Evolutionary conservation across 225 moss, liverwort and hornwort genomes (phyloP).

Genomic region (Rhytidiadelphus loreus): DNA sequence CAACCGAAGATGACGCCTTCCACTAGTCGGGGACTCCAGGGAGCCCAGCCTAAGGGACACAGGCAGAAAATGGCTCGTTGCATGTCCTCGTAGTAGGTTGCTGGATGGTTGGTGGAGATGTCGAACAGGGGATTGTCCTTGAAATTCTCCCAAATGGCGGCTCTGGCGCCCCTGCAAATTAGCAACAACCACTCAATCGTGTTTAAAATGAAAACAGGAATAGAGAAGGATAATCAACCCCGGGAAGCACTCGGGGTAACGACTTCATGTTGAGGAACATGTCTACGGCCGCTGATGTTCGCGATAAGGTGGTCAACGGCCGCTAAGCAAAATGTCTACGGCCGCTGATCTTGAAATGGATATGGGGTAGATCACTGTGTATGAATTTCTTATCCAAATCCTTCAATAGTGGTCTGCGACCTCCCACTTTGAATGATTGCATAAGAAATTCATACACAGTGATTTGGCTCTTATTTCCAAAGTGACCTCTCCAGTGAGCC

Average conservation of each 20-base stretch:
- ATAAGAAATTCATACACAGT: not conserved
- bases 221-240: not conserved
- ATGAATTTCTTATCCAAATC: not conserved
- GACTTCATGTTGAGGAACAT: not conserved
- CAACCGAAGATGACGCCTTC: conserved; percentile 96
- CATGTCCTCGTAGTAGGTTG: conserved; percentile 98
- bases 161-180: conserved; percentile 63
- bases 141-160: conserved; percentile 96
- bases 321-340: not conserved
- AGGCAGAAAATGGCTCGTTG: conserved; percentile 90
- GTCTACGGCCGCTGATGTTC: not conserved
- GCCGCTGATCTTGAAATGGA: not conserved
- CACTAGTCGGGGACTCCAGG: conserved; percentile 96
- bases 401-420: not conserved
- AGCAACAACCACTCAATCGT: not conserved
- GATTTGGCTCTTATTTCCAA: not conserved
- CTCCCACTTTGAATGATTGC: not conserved
- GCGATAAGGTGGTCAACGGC: not conserved
- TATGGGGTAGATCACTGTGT: not conserved
- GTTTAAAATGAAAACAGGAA: too few species aligned
- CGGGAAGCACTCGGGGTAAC: not conserved
- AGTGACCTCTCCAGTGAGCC: not conserved
- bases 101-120: conserved; percentile 82
- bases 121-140: conserved; percentile 91
- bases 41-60: conserved; percentile 93